These are phyloP conservation scores for Kockovaella imperatae DNA, from an alignment of 768 basidiomycete genomes.

Conservation along the genomic window DNA sequence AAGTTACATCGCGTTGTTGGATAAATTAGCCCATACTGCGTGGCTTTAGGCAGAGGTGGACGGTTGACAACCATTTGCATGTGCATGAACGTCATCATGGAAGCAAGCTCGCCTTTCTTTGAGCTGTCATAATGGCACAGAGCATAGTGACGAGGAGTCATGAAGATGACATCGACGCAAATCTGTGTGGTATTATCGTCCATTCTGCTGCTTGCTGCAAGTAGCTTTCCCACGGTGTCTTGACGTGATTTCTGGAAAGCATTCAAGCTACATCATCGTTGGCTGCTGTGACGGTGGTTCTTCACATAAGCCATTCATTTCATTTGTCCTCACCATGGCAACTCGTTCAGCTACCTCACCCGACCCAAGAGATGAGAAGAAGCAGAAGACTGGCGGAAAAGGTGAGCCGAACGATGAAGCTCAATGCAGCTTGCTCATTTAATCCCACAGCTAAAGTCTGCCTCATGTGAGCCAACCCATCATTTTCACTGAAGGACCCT, in stretches of 20 bases:
- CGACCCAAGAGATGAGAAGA: conserved; percentile 28
- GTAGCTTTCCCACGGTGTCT: no score
- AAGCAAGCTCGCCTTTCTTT: no score
- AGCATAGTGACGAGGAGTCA: no score
- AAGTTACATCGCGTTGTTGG: conserved; percentile 20
- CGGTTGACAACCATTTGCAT: not conserved
- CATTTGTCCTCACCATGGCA: conserved; percentile 11
- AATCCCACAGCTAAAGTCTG: not conserved
- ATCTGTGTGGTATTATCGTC: no score
- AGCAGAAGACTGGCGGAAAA: conserved; percentile 39
- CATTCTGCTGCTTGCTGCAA: no score
- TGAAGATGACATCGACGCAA: no score
- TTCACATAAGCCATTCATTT: not conserved
- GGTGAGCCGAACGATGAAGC: conserved; percentile 18
- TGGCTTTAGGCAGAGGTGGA: not conserved
- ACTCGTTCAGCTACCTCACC: conserved; percentile 22
- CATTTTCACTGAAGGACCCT: conserved; percentile 64
- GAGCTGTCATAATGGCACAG: no score
- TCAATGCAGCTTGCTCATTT: not conserved
- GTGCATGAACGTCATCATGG: no score
- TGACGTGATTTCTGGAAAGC: no score
- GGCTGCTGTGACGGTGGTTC: not conserved
- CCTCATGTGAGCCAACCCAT: not conserved
- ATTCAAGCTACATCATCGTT: no score
- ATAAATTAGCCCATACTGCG: conserved; percentile 2